Evolutionary conservation across 257 asterid species (phyloP).

Genomic region (Agastache rugosa): DNA sequence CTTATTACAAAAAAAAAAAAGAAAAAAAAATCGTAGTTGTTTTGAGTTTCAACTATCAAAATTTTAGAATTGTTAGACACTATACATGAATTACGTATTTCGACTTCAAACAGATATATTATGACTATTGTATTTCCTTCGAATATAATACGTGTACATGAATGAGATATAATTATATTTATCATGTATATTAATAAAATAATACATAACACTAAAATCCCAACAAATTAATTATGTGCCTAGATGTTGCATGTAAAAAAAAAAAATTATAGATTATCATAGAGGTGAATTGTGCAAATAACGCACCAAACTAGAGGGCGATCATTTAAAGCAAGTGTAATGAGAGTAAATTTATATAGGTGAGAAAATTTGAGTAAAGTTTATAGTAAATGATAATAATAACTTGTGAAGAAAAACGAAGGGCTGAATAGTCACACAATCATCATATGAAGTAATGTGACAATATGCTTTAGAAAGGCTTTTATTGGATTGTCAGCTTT

Average conservation of each 20-base stretch:
- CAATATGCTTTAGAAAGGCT: conserved; percentile 30
- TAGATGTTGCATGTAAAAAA: background rate
- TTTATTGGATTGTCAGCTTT: conserved; percentile 37
- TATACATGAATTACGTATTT: too few species aligned
- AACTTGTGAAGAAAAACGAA: background rate
- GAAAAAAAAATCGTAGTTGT: too few species aligned
- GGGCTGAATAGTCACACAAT: conserved; percentile 4
- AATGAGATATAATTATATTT: too few species aligned
- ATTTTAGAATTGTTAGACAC: too few species aligned
- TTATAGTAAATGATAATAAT: conserved; percentile 4
- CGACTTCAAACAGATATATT: too few species aligned
- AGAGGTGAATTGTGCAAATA: conserved; percentile 19
- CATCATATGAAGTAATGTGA: conserved; percentile 30
- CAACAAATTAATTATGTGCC: background rate
- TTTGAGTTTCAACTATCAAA: too few species aligned
- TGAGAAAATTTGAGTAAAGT: conserved; percentile 27
- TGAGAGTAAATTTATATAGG: conserved; percentile 31
- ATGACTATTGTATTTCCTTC: too few species aligned
- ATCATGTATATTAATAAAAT: background rate
- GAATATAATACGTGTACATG: too few species aligned
- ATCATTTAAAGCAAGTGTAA: conserved; percentile 34
- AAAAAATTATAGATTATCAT: background rate
- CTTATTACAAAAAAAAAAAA: too few species aligned
- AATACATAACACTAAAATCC: background rate
- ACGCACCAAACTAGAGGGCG: conserved; percentile 36